Conservation (phyloP, 306 rosid species). For the Cucumis hystrix region DNA sequence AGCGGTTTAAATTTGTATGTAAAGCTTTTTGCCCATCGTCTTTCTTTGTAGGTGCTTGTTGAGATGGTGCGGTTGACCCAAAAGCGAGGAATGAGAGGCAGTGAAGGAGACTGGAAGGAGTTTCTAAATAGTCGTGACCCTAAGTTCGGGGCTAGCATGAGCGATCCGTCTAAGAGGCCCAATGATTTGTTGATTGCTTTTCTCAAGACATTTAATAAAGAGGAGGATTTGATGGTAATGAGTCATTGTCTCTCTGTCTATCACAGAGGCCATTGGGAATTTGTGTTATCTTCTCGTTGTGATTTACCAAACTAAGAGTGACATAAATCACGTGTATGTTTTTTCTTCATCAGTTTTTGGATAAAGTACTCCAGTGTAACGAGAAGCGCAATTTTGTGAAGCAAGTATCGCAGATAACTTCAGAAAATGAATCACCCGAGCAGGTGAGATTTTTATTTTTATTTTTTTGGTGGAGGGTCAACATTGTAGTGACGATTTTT, state of each 20-base stretch:
- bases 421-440: conserved; percentile 39
- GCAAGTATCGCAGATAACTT: conserved; percentile 20
- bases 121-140: conserved; percentile 41
- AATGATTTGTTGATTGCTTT: conserved; percentile 42
- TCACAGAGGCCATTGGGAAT: neutral
- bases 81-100: conserved; percentile 53
- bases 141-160: conserved; percentile 47
- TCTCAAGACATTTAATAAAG: conserved; percentile 44
- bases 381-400: conserved; percentile 30
- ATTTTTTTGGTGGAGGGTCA: neutral
- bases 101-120: conserved; percentile 67
- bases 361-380: conserved; percentile 34
- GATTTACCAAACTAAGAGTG: neutral
- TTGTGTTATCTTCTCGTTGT: neutral
- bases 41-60: conserved; percentile 37
- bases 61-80: conserved; percentile 62
- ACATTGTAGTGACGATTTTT: neutral
- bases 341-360: conserved; percentile 33
- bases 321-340: neutral
- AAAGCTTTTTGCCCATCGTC: neutral
- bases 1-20: neutral
- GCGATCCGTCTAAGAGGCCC: conserved; percentile 67
- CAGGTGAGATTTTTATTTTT: conserved; percentile 27
- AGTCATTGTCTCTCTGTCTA: neutral
- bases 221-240: conserved; percentile 47